Base-by-base conservation (phyloP, 495 filamentous ascomycete genomes). In the Hyaloscypha bicolor region DNA sequence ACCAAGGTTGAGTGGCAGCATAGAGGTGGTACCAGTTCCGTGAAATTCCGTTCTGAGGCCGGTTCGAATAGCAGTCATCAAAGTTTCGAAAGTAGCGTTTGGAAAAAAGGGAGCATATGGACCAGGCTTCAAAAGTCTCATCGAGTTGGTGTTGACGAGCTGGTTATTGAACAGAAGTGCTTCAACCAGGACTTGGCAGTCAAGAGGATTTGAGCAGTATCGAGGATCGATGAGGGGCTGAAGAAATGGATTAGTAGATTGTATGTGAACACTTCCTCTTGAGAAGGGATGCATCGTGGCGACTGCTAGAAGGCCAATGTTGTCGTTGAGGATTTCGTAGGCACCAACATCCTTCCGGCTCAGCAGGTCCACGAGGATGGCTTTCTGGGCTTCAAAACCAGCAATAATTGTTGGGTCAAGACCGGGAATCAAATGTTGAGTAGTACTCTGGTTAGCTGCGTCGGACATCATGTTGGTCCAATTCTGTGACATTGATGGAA, bases 11-110 rank as follows among this genome's bases (percentile, higher is more conserved):
- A 62, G 42, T 9, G 77, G 78, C 75, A 88, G 73, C 86, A 86
- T 85, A 1, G 82, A 80, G 52, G 80, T 79, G 1, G 85, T 87
- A 35, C 84, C 82, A 64, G 75, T 74, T 64, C 76, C 71, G 55
- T 78, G 76, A 61, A 61, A 19, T 31, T 35, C 21, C 16, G 64
- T 60, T 19, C 42, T 32, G 4, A 53, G 19, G 2, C 53, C 53
- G 83, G 78, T 59, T 14, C 74, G 74, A 29, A 39, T 4, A 21
- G 31, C 62, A 60, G 22, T 33, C 55, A 60, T 53, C 66, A 69
- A 58, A n/a, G 30, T 56, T 37, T 68, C 65, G 21, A 42, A 12
- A 45, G 37, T 31, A 12, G 19, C 21, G 29, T 60, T 37, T 45
- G 4, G 45, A 2, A 22, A 33, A 22, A 58, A 31, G 31, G 45